Evolutionary conservation across 2,329 filamentous ascomycete species (phyloP).

Genomic region (Pezizomycotina sp.): DNA sequence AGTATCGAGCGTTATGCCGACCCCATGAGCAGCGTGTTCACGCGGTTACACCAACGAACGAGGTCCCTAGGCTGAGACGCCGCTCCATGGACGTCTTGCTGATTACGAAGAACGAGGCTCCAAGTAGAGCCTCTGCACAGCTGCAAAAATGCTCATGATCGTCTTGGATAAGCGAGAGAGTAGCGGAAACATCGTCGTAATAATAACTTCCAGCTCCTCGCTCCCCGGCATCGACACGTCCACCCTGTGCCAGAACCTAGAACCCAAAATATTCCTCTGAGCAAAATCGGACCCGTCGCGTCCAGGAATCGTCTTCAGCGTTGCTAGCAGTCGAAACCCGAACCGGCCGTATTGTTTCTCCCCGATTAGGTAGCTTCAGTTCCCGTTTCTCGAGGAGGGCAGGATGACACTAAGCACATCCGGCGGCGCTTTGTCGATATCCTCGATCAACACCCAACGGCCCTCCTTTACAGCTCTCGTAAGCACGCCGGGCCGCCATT

Average conservation of each 20-base stretch:
- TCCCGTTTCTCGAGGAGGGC: slow-evolving; percentile 80
- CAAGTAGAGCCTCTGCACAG: slow-evolving; percentile 30
- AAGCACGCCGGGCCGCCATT: slow-evolving; percentile 80
- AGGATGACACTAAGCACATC: slow-evolving; percentile 88
- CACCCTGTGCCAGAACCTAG: slow-evolving; percentile 70
- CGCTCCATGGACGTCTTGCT: slow-evolving; percentile 42
- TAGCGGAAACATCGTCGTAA: slow-evolving; percentile 52
- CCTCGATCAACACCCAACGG: slow-evolving; percentile 92
- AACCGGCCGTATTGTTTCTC: slow-evolving; percentile 70
- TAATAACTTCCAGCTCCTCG: slow-evolving; percentile 57
- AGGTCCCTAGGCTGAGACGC: slow-evolving; percentile 59
- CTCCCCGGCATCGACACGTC: slow-evolving; percentile 48
- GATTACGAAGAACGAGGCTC: slow-evolving; percentile 34
- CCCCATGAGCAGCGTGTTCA: slow-evolving; percentile 47
- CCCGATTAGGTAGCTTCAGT: slow-evolving; percentile 73
- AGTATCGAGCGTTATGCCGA: slow-evolving; percentile 46
- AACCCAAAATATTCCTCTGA: slow-evolving; percentile 57
- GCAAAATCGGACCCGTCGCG: slow-evolving; percentile 46
- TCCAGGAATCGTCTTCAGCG: slow-evolving; percentile 61
- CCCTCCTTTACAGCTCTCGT: slow-evolving; percentile 89
- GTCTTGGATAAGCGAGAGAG: slow-evolving; percentile 42
- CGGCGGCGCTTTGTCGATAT: slow-evolving; percentile 83
- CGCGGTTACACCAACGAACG: slow-evolving; percentile 74
- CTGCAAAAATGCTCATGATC: slow-evolving; percentile 33
- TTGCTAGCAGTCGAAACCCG: slow-evolving; percentile 86